Base-by-base conservation (phyloP, 768 basidiomycete genomes). In the Termitomyces sp. region DNA sequence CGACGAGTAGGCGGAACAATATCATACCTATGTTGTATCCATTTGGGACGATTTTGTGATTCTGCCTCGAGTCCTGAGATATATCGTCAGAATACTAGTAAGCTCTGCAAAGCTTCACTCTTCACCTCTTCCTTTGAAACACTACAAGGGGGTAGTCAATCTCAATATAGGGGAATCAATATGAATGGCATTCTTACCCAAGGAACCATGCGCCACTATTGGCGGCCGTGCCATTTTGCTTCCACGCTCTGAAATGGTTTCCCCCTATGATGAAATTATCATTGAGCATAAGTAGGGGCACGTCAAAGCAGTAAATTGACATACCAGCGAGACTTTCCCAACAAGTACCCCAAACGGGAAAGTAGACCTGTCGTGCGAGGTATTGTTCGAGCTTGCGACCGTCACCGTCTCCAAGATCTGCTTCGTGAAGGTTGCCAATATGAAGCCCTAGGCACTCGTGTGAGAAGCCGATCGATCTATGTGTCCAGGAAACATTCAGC, bases 161-260 rank as follows among this genome's bases (percentile, higher is more conserved):
- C 10, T 36, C 18, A 40, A 36, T 46, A 36, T 22, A 44, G 44
- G 40, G 13, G 33, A 18, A 9, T 14, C 4, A n/a, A n/a, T 30
- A 54, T 26, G 6, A 12, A 30, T 42, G 22, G 18, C 24, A 37
- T 42, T 42, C n/a, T 42, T 67, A 88, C 89, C 83, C 91, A 10
- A 95, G 75, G 66, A 94, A 94, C 92, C 92, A 94, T 8, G 92
- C 92, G 0, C 87, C 84, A 48, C 82, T 88, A 64, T 86, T 75
- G 0, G 82, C 89, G 18, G 75, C 66, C 0, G 88, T 85, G 3
- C 91, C 92, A 63, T 93, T 91, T 77, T 95, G 92, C 66, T 84
- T 86, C 92, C 92, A 95, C 8, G 91, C 91, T 49, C 92, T 82
- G 66, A 91, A 95, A 67, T 95, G 93, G 57, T 94, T 87, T 2